Conservation (phyloP, 164 flowering plant species). For the Vitis rupestris region DNA sequence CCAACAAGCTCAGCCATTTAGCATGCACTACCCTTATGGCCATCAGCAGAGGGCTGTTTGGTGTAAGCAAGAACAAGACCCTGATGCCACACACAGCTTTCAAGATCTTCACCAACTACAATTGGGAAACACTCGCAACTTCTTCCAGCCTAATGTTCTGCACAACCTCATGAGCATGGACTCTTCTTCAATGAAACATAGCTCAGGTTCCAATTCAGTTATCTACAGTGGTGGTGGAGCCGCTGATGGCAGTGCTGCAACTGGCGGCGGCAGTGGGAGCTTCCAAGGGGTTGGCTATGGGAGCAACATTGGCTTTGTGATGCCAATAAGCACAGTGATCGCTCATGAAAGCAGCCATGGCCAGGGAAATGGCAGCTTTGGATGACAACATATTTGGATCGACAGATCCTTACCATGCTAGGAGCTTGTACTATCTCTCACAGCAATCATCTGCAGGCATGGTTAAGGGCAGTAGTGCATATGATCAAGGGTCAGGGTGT, state of each 20-base stretch:
- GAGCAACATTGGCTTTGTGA: not conserved
- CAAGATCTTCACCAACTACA: slow-evolving; percentile 44
- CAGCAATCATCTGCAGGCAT: slow-evolving; percentile 34
- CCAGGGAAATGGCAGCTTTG: slow-evolving; percentile 27
- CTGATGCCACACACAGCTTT: slow-evolving; percentile 10
- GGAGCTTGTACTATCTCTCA: slow-evolving; percentile 34
- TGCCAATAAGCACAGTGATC: slow-evolving; percentile 35
- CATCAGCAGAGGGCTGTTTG: slow-evolving; percentile 44
- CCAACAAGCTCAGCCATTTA: slow-evolving; percentile 45
- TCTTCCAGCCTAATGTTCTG: slow-evolving; percentile 51
- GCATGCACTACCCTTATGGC: slow-evolving; percentile 49
- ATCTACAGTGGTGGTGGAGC: slow-evolving; percentile 28
- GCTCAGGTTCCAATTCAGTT: slow-evolving; percentile 49
- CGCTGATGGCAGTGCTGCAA: slow-evolving; percentile 20
- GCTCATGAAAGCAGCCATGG: slow-evolving; percentile 28
- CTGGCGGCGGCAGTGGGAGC: slow-evolving; percentile 14
- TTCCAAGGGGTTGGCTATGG: slow-evolving; percentile 6
- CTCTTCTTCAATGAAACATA: slow-evolving; percentile 57
- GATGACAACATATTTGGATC: slow-evolving; percentile 29
- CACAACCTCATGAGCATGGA: slow-evolving; percentile 64
- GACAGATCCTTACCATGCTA: slow-evolving; percentile 36
- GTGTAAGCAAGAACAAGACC: slow-evolving; percentile 75
- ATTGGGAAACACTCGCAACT: slow-evolving; percentile 56
- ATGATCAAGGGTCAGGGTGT: slow-evolving; percentile 44
- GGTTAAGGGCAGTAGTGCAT: slow-evolving; percentile 17